phyloP scores from a whole-genome alignment of 1,284 basidiomycete genomes.

The Gomphus sp. region DNA sequence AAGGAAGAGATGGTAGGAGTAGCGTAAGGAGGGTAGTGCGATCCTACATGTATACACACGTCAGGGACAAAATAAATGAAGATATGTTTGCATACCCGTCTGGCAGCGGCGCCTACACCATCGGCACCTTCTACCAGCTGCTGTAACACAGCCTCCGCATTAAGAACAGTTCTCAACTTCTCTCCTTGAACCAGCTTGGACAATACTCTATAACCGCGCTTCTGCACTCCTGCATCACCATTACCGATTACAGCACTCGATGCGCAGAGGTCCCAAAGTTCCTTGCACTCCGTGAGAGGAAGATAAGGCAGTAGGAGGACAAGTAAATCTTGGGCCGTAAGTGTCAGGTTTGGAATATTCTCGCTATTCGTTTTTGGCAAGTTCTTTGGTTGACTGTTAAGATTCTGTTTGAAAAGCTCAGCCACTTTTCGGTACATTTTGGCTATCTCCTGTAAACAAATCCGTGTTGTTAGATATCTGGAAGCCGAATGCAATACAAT shows the following conservation, averaged over 20 bases:
- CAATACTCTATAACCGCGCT: slow-evolving; percentile 89
- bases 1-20: slow-evolving; percentile 66
- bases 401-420: slow-evolving; percentile 66
- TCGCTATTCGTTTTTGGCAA: slow-evolving; percentile 26
- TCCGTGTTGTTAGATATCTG: slow-evolving; percentile 2
- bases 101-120: slow-evolving; percentile 75
- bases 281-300: slow-evolving; percentile 46
- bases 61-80: background rate
- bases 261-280: slow-evolving; percentile 58
- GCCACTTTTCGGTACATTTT: slow-evolving; percentile 79
- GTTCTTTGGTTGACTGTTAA: slow-evolving; percentile 29
- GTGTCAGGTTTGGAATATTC: slow-evolving; percentile 46
- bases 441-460: slow-evolving; percentile 49
- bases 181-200: slow-evolving; percentile 60
- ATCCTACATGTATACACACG: slow-evolving; percentile 41
- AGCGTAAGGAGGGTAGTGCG: slow-evolving; percentile 71
- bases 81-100: slow-evolving; percentile 49
- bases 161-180: slow-evolving; percentile 36
- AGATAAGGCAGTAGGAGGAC: slow-evolving; percentile 78
- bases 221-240: slow-evolving; percentile 85
- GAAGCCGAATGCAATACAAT: background rate
- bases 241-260: slow-evolving; percentile 53
- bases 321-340: slow-evolving; percentile 87
- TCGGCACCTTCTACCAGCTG: slow-evolving; percentile 56
- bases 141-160: slow-evolving; percentile 52